phyloP scores from a whole-genome alignment of 345 rosid species.

The Eucalyptus paniculata region DNA sequence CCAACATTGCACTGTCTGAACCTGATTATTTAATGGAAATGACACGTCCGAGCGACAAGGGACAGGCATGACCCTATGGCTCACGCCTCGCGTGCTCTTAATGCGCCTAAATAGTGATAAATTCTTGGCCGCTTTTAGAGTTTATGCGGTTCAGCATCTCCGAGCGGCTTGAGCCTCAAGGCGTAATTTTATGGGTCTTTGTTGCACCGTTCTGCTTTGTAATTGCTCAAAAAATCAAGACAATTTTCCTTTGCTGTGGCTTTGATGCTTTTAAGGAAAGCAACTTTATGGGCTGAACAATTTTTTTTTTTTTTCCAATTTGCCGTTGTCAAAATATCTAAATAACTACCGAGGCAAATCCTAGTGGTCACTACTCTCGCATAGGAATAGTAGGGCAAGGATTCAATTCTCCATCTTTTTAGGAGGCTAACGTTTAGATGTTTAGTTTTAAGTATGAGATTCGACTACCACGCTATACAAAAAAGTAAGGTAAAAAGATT shows the following conservation, averaged over 20 bases:
- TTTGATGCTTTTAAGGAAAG: not conserved
- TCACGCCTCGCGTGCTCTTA: not conserved
- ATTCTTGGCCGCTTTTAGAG: not conserved
- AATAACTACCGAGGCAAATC: not conserved
- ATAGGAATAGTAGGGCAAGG: too few species aligned
- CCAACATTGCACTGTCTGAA: not conserved
- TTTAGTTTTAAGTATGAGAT: too few species aligned
- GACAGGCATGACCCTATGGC: not conserved
- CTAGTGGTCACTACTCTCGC: too few species aligned
- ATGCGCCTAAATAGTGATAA: not conserved
- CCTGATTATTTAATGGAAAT: not conserved
- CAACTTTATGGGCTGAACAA: not conserved
- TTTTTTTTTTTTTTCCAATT: fast-evolving
- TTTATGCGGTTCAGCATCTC: not conserved
- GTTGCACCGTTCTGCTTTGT: not conserved
- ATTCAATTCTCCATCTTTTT: too few species aligned
- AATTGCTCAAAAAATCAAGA: not conserved
- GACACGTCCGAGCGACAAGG: not conserved
- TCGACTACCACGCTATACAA: fast-evolving
- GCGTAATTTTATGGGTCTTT: not conserved
- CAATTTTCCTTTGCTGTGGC: not conserved
- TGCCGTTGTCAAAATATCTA: not conserved
- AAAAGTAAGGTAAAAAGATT: too few species aligned
- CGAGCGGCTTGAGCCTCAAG: not conserved
- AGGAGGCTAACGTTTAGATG: too few species aligned